These are phyloP conservation scores for Crataegus laevigata DNA, from an alignment of 306 rosid genomes.

Conservation along the genomic window DNA sequence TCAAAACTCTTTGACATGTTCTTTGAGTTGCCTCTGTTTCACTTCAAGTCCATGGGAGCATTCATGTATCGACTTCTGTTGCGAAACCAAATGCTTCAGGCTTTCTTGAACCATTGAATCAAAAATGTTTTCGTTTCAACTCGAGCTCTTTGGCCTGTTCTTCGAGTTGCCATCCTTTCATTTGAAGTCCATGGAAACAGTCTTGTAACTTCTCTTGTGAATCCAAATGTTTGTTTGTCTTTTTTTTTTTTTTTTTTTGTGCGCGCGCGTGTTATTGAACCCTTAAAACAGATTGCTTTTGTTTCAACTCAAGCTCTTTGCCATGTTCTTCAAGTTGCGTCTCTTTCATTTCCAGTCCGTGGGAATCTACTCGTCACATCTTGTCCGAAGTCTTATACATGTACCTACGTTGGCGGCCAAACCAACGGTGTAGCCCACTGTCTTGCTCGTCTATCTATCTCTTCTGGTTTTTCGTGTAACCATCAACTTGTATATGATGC, in stretches of 20 bases:
- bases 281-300: not conserved
- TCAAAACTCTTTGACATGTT: too few species aligned
- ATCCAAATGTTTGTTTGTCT: slow-evolving; percentile 14
- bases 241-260: too few species aligned
- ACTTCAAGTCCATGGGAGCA: too few species aligned
- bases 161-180: slow-evolving; percentile 6
- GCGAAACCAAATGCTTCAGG: not conserved
- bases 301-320: slow-evolving; percentile 14
- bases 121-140: not conserved
- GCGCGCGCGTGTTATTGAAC: too few species aligned
- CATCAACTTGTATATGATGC: not conserved
- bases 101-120: not conserved
- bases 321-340: slow-evolving; percentile 4
- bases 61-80: not conserved
- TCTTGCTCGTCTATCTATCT: too few species aligned
- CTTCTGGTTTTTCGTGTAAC: too few species aligned
- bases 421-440: too few species aligned
- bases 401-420: too few species aligned
- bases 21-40: too few species aligned
- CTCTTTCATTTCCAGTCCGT: slow-evolving; percentile 14
- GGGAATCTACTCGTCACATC: not conserved
- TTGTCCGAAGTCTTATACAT: not conserved
- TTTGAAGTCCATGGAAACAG: slow-evolving; percentile 7
- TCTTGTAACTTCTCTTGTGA: not conserved
- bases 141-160: slow-evolving; percentile 12